Evolutionary conservation across 73 alveolate genomes (phyloP).

Genomic region (Effrenium voratum): DNA sequence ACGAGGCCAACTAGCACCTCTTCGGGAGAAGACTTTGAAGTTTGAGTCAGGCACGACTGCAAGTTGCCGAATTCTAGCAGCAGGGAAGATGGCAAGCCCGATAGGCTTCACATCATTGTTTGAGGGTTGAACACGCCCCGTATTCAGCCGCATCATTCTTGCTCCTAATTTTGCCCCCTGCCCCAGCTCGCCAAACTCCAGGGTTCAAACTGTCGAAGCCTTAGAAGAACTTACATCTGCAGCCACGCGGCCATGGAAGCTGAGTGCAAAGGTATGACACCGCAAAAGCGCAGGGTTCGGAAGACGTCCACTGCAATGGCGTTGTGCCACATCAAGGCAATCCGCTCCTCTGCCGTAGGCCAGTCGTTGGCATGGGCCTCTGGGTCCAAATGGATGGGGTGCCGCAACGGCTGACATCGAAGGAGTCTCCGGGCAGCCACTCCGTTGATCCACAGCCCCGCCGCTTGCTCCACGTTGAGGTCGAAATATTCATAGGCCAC

Average conservation of each 20-base stretch:
- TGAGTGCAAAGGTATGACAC: constrained; percentile 47
- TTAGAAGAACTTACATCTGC: no score
- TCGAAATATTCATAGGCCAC: constrained; percentile 82
- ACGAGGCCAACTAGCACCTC: background rate
- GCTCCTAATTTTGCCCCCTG: no score
- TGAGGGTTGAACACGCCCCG: no score
- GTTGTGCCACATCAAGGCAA: constrained; percentile 74
- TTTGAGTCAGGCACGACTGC: background rate
- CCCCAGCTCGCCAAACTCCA: no score
- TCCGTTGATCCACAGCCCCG: constrained; percentile 85
- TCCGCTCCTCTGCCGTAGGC: constrained; percentile 57
- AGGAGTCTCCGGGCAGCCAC: constrained; percentile 68
- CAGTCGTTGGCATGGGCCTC: constrained; percentile 82
- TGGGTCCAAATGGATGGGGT: constrained; percentile 47
- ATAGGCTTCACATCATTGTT: no score
- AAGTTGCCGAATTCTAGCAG: background rate
- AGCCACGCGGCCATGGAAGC: constrained; percentile 52
- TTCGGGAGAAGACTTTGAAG: no score
- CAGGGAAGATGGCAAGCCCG: background rate
- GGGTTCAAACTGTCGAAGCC: no score
- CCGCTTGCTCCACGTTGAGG: constrained; percentile 71
- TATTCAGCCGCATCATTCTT: no score
- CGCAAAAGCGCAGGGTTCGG: constrained; percentile 78
- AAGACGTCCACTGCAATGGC: constrained; percentile 69
- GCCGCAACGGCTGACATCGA: constrained; percentile 41